A percentile compares a stretch with the other conserved stretches of the same genome.
Evolutionary conservation across 768 basidiomycete genomes (phyloP).

Genomic region (Sporobolomyces pararoseus): DNA sequence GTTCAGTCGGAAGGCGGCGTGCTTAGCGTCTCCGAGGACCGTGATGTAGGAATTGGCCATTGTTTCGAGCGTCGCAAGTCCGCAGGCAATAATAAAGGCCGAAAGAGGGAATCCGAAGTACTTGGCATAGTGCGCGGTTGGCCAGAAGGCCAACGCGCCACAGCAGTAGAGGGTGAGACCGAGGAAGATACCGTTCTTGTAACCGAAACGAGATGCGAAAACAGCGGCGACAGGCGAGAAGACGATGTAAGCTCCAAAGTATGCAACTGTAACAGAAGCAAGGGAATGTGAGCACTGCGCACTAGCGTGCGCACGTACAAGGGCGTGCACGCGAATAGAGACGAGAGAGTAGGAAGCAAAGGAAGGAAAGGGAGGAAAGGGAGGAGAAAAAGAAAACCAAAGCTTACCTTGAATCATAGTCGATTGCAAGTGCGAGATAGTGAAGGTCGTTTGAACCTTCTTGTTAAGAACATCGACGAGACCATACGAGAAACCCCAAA

Average conservation of each 20-base stretch:
- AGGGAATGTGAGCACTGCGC: too few species aligned
- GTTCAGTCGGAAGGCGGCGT: conserved; percentile 70
- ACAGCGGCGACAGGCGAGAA: conserved; percentile 50
- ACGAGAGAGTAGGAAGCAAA: conserved; percentile 59
- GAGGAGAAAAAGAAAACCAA: conserved; percentile 21
- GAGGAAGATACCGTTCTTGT: conserved; percentile 40
- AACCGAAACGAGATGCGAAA: conserved; percentile 54
- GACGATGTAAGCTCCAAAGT: conserved; percentile 48
- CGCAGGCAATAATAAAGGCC: conserved; percentile 50
- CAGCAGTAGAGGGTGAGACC: conserved; percentile 47
- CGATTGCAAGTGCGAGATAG: conserved; percentile 65
- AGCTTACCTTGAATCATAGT: conserved; percentile 66
- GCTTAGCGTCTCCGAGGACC: conserved; percentile 58
- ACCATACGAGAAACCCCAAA: conserved; percentile 35
- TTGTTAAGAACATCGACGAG: conserved; percentile 51
- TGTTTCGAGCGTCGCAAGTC: conserved; percentile 61
- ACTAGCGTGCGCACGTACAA: too few species aligned
- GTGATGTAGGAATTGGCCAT: conserved; percentile 7
- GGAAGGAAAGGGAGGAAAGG: conserved; percentile 30
- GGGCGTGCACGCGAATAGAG: too few species aligned
- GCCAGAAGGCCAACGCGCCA: conserved; percentile 68
- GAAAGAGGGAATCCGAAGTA: conserved; percentile 60
- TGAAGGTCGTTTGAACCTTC: conserved; percentile 69
- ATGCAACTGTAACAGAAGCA: conserved; percentile 68
- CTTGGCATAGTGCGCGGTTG: conserved; percentile 57